Base-by-base conservation (phyloP, 805 yeast genomes). In the Teunomyces aglyptinius region DNA sequence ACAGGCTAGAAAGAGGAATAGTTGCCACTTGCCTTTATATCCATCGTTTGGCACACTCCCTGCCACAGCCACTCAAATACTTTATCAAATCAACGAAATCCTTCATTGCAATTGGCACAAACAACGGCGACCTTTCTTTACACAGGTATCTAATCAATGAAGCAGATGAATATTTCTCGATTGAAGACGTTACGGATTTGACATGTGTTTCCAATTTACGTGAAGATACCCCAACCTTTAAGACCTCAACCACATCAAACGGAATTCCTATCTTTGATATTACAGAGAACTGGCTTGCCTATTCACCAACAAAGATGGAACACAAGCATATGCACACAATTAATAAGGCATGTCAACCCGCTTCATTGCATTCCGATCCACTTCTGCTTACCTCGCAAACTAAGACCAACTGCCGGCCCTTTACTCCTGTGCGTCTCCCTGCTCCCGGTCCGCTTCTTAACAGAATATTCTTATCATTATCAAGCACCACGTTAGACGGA, bases 401-500 rank as follows among this genome's bases (percentile, higher is more conserved):
- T 6, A 32, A 38, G 13, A 24, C 20, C 5, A 43, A 20, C 19
- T n/a, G 55, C 22, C 48, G 31, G 19, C 41, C 53, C 41, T 67
- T 69, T 48, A 75, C 82, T 0, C 76, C 80, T 0, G 70, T 79
- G 16, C 68, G 68, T 49, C 56, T 80, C 31, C 77, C 81, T 2
- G 70, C 68, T 11, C 68, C 72, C 2, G 73, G 75, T 3, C 78
- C 80, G 1, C 61, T 80, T 32, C 63, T 78, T 29, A 71, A 73
- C 39, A 70, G 78, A 43, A 71, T 82, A 1, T 57, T 81, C 44
- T 71, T 76, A 8, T 66, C 71, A 12, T 53, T 82, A 11, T 78
- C 85, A 2, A 70, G 72, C 46, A 68, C 76, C 2, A 82, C 86
- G 0, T 59, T 81, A 13, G 86, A 79, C 59, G 74, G 78, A 10